Evolutionary conservation across 495 filamentous ascomycete species (phyloP).

Genomic region (Talaromyces stipitatus): DNA sequence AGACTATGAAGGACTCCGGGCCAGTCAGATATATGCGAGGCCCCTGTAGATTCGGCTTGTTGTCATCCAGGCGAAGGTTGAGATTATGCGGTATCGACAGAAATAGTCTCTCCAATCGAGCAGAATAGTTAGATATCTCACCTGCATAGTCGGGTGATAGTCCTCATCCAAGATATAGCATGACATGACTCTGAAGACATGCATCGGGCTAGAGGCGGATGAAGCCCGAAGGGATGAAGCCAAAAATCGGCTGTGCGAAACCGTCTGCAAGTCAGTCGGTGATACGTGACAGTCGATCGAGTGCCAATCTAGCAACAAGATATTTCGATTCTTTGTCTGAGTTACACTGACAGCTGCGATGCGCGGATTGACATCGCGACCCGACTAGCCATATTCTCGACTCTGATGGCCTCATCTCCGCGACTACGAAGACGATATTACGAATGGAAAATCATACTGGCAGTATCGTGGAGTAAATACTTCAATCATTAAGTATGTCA

Average conservation of each 20-base stretch:
- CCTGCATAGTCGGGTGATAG: slow-evolving; percentile 6
- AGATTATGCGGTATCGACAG: slow-evolving; percentile 21
- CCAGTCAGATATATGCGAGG: slow-evolving; percentile 14
- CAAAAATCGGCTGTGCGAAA: not conserved
- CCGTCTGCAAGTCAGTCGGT: not conserved
- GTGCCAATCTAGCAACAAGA: not conserved
- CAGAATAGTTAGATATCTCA: slow-evolving; percentile 25
- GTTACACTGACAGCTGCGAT: no score
- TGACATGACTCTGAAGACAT: not conserved
- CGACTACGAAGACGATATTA: not conserved
- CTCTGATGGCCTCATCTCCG: not conserved
- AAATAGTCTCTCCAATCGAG: slow-evolving; percentile 24
- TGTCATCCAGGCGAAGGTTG: slow-evolving; percentile 30
- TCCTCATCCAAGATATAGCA: not conserved
- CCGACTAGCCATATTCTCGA: not conserved
- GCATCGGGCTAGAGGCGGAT: not conserved
- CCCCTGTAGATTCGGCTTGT: slow-evolving; percentile 18
- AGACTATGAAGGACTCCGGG: slow-evolving; percentile 20
- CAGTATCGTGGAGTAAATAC: not conserved
- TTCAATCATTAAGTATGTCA: no score
- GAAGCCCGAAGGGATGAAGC: not conserved
- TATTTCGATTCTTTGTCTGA: not conserved
- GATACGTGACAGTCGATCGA: not conserved
- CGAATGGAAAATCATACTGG: not conserved
- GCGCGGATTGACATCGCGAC: not conserved